Base-by-base conservation (phyloP, 805 yeast species). In the Myxozyma vanderwaltii region DNA sequence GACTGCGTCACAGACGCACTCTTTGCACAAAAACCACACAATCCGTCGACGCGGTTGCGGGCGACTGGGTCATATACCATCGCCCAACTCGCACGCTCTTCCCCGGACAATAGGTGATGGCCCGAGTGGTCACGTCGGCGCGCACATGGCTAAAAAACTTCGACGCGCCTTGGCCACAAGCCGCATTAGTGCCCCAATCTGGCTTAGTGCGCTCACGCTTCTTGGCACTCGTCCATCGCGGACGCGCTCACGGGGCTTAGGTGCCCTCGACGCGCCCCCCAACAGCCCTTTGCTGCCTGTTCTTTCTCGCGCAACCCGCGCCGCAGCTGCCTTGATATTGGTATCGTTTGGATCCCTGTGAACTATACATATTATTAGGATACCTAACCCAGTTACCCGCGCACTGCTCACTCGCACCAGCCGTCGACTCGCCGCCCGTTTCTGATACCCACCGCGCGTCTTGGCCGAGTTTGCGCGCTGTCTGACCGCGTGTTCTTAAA, bases 201-300 rank as follows among this genome's bases (percentile, higher is more conserved):
- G 41, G 52, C 23, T 33, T 48, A 48, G 52, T 33, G 52, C 43
- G 23, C 31, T 36, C 17, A 15, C 26, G 19, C 23, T 15, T 13
- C 51, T 47, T 47, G 51, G 51, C 51, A 23, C 40, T 47, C 51
- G 27, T 47, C 40, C 40, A 29, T 47, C 51, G 40, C 40, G 40
- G 27, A 29, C n/a, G 19, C 12, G 51, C 24, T 26, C 31, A 12
- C 35, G 10, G 38, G 35, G 17, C n/a, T 21, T 8, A 13, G 29
- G 17, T 8, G 40, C 51, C 27, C 27, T 33, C 40, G 26, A 19
- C n/a, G 29, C 21, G 38, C 33, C 35, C 2, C 6, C 21, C 15
- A n/a, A 19, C 19, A 27, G 40, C 19, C 51, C 40, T 17, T 19
- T 27, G 51, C 17, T 6, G 29, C 27, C 8, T 26, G 27, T 29